Base-by-base conservation (phyloP, 305 asterid species). In the Plantago lanceolata region DNA sequence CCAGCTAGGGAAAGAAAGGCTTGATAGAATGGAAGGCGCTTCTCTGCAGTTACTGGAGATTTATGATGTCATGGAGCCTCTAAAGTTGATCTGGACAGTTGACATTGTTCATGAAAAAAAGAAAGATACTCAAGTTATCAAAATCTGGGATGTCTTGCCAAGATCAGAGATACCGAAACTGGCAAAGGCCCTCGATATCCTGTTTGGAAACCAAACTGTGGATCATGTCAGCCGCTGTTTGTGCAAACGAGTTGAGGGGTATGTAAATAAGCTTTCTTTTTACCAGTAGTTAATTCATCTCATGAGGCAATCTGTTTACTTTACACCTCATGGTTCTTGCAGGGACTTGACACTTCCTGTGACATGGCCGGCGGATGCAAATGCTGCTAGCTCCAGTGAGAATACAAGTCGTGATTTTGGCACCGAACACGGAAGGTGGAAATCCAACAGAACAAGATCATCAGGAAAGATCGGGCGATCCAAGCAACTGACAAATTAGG, bases 31-130 rank as follows among this genome's bases (percentile, higher is more conserved):
- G 12, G 53, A 20, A 18, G 73, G 76, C 6, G 17, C 51, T 43
- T 40, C 74, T 44, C 70, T 73, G n/a, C 31, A 18, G 56, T 20
- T 79, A 24, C 49, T 87, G 77, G 81, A 81, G 68, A 51, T 40
- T 33, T 68, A 73, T 26, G 62, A 55, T 18, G 78, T 84, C 24
- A 87, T 69, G 63, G 76, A 62, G 48, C 18, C 8, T 6, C 18
- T 71, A 48, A 74, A 71, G 53, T 66, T 87, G 40, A 64, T 81
- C 17, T 87, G 92, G 92, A 74, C 81, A 0, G 37, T 73, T 0
- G 85, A 81, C 18, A 73, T 82, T 64, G 56, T 59, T 8, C 62
- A 78, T 35, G 78, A 77, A 45, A 64, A 67, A 14, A 47, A 67
- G 6, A 45, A n/a, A 3, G 76, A 76, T 3, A 21, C 63, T 15